These are phyloP conservation scores for Naganishia sp. DNA, from an alignment of 1,284 basidiomycete species.

Conservation along the genomic window DNA sequence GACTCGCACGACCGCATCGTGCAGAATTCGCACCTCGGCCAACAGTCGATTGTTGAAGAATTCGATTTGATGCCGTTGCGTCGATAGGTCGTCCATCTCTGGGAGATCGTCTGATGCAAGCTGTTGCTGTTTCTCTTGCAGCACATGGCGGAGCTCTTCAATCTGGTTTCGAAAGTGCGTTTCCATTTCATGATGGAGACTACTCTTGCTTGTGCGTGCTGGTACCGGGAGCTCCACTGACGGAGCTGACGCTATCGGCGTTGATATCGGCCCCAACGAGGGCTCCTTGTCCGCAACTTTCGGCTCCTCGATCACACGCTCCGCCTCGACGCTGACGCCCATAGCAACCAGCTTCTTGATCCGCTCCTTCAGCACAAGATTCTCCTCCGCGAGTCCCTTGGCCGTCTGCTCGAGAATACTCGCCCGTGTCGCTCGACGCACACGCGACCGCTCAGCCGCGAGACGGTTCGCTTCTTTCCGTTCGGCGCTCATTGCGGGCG, in stretches of 20 bases:
- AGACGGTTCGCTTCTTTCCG: conserved; percentile 52
- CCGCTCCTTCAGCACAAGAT: conserved; percentile 44
- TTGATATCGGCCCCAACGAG: no score
- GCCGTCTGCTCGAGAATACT: conserved; percentile 44
- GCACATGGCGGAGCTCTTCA: conserved; percentile 7
- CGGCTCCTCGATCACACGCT: neutral
- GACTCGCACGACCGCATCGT: conserved; percentile 14
- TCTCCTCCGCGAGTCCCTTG: conserved; percentile 45
- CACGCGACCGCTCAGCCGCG: conserved; percentile 50
- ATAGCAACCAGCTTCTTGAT: conserved; percentile 40
- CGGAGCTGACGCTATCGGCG: no score
- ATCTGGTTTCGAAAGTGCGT: conserved; percentile 23
- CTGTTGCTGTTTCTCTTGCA: conserved; percentile 12
- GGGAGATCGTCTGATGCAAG: neutral
- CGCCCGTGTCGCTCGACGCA: conserved; percentile 44
- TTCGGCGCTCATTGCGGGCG: conserved; percentile 22
- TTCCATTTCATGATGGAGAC: conserved; percentile 28
- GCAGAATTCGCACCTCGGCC: conserved; percentile 17
- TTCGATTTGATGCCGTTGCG: conserved; percentile 2
- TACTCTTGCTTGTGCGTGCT: neutral
- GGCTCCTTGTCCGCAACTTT: neutral
- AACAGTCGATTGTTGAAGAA: conserved; percentile 5
- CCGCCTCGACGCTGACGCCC: conserved; percentile 18
- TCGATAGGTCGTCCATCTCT: neutral
- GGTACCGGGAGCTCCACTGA: no score